These are phyloP conservation scores for Yamadazyma buinensis DNA, from an alignment of 1,139 yeast genomes.

Conservation along the genomic window DNA sequence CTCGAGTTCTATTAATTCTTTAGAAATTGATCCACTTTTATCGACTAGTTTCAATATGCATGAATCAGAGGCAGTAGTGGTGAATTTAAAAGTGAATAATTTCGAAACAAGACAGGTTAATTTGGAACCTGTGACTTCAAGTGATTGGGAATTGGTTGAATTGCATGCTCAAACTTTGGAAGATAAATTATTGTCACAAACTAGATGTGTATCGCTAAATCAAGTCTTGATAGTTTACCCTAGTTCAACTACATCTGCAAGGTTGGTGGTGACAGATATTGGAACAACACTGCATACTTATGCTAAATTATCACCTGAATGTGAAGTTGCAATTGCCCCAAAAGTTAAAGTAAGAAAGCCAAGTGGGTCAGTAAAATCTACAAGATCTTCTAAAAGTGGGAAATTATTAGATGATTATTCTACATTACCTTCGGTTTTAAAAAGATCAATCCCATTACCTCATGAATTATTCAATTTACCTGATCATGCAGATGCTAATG, in stretches of 20 bases:
- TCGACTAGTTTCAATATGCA: conserved; percentile 47
- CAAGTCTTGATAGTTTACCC: conserved; percentile 73
- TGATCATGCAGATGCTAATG: conserved; percentile 15
- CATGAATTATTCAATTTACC: conserved; percentile 34
- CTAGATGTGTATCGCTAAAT: conserved; percentile 64
- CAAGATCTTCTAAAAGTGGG: conserved; percentile 30
- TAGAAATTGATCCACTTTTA: conserved; percentile 39
- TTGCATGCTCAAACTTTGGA: conserved; percentile 77
- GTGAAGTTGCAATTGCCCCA: conserved; percentile 85
- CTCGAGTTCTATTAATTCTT: conserved; percentile 25
- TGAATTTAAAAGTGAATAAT: conserved; percentile 43
- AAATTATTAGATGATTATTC: conserved; percentile 25
- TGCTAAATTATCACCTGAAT: conserved; percentile 65
- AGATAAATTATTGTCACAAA: conserved; percentile 69
- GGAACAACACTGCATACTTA: conserved; percentile 44
- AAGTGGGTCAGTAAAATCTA: conserved; percentile 19
- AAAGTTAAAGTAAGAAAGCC: conserved; percentile 46
- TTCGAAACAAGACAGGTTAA: conserved; percentile 58
- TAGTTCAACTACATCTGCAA: conserved; percentile 60
- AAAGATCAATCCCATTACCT: conserved; percentile 58
- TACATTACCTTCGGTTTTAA: conserved; percentile 36
- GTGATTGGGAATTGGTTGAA: conserved; percentile 93
- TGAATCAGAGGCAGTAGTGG: conserved; percentile 39
- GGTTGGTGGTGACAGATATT: conserved; percentile 58
- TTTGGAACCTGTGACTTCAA: conserved; percentile 70